Base-by-base conservation (phyloP, 805 yeast species). In the Starmerella floricola region DNA sequence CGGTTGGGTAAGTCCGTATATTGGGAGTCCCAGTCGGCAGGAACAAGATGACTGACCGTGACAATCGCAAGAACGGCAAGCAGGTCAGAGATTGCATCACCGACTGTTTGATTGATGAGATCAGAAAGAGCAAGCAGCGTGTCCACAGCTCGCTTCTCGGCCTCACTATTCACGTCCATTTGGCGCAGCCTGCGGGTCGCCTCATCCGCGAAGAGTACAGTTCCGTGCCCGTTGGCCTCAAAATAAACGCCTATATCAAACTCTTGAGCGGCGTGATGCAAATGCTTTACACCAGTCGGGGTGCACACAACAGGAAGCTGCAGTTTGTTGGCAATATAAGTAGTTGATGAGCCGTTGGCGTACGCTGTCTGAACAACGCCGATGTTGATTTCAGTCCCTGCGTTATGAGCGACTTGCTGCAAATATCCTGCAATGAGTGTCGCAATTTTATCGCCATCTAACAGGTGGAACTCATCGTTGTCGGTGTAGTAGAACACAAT, bases 181-280 rank as follows among this genome's bases (percentile, higher is more conserved):
- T 59, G 51, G 36, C 61, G 53, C n/a, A 66, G 57, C 26, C 57
- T 54, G 19, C 61, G 61, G 42, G 74, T 45, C 38, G 67, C 73
- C 12, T 63, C 59, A 1, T 74, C 69, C 4, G 83, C 75, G 58
- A 91, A 91, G 17, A 85, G 67, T 6, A 88, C 94, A 0, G 98
- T 91, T 12, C 98, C 98, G 58, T 91, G 98, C n/a, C 98, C 98
- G 59, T 91, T 91, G 41, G 98, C 98, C 65, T 91, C 98, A 55
- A 91, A 91, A 63, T 91, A 91, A 13, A 91, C 78, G 20, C 98
- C 98, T 47, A 88, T 71, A 55, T 86, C 97, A 56, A 73, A 91
- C 33, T 75, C 70, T 46, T 72, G 74, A 1, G 94, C 91, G 38
- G 86, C 94, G 56, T 88, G 96, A 59, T 91, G 98, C 49, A 91